These are phyloP conservation scores for Elongisporangium prolatum DNA, from an alignment of 352 stramenopile genomes.

Conservation along the genomic window DNA sequence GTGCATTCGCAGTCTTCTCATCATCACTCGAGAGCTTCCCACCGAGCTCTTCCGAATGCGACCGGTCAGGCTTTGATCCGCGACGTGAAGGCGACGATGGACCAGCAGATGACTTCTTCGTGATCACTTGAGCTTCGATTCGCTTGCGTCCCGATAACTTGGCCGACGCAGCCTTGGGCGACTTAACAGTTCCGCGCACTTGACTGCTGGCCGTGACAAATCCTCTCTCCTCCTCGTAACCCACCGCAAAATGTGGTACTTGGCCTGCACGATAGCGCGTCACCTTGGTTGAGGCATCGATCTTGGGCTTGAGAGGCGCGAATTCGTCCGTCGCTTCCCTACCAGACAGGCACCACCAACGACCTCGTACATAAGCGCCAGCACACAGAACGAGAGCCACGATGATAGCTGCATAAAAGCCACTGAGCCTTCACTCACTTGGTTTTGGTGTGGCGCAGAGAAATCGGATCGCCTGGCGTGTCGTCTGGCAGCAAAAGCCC, in stretches of 20 bases:
- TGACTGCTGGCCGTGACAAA: conserved; percentile 71
- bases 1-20: conserved; percentile 37
- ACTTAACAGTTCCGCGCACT: conserved; percentile 32
- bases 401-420: not conserved
- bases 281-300: conserved; percentile 80
- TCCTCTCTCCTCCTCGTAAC: conserved; percentile 72
- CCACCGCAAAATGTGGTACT: conserved; percentile 66
- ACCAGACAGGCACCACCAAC: not conserved
- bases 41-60: conserved; percentile 6
- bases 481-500: conserved; percentile 78
- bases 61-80: not conserved
- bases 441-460: conserved; percentile 69
- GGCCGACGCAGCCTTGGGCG: conserved; percentile 12
- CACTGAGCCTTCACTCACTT: conserved; percentile 20
- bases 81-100: not conserved
- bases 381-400: not conserved
- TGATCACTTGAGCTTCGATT: conserved; percentile 57
- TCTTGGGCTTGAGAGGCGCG: conserved; percentile 70
- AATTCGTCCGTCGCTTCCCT: conserved; percentile 73
- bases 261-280: conserved; percentile 78
- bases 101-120: conserved; percentile 13
- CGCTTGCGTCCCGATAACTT: conserved; percentile 30
- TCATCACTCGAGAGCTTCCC: conserved; percentile 12
- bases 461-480: conserved; percentile 69
- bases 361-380: not conserved